Base-by-base conservation (phyloP, 176 grass and related monocot genomes). In the Eremochloa ophiuroides region DNA sequence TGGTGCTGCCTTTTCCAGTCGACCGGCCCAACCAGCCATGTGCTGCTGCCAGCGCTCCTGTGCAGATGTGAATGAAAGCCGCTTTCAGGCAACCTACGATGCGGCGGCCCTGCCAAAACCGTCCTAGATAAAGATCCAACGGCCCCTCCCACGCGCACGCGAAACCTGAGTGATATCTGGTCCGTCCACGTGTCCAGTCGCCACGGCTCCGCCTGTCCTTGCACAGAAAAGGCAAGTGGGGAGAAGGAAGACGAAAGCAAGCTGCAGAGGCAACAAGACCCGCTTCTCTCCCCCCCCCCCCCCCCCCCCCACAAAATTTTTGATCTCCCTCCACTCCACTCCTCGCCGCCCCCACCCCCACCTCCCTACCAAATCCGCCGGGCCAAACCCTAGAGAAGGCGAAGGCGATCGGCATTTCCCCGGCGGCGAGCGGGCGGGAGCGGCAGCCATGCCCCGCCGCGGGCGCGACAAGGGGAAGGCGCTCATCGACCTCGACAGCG, bases 401-500 rank as follows among this genome's bases (percentile, higher is more conserved):
- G 15, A 2, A 4, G 33, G 11, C 65, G 13, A 26, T 30, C 73
- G 42, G 9, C 85, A 23, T 12, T 28, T 46, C 63, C 33, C 7
- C 2, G 5, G 37, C n/a, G 75, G 38, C 14, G 25, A 29, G 10
- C 4, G 15, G 40, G n/a, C 17, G 4, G 28, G 8, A 50, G 4
- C 17, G 11, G 15, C 43, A 47, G 46, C n/a, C 68, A 74, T 84
- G 86, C 12, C 34, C 17, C 75, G 69, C 76, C 69, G 40, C 70
- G 2, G 37, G 42, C 7, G 17, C 18, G 58, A 25, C 14, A 43
- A 47, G 25, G 41, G 0, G 29, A 40, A 69, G 30, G 62, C 14
- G 31, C 12, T 22, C 69, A 84, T 88, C 76, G 76, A 88, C 48
- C 61, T 88, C 41, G 82, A 84, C 39, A 83, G 41, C 69, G 87